A percentile compares a stretch with the other conserved stretches of the same genome.
Evolutionary conservation across 352 stramenopile genomes (phyloP).

Genomic region (Globisporangium middletonii): DNA sequence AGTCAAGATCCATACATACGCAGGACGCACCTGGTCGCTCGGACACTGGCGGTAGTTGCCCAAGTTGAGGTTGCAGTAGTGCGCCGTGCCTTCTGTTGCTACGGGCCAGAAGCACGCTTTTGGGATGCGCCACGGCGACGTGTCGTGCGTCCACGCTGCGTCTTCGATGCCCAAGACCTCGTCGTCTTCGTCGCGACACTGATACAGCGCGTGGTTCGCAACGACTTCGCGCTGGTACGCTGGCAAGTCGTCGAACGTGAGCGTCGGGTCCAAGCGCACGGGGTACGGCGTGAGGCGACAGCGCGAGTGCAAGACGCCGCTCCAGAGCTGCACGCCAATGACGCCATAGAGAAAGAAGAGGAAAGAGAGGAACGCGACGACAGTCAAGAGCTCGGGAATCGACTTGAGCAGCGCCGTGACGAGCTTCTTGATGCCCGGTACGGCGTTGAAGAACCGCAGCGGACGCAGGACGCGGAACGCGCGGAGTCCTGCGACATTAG

Average conservation of each 20-base stretch:
- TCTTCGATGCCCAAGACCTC: slow-evolving; percentile 26
- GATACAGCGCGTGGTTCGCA: slow-evolving; percentile 25
- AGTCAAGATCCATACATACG: background rate
- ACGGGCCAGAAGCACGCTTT: slow-evolving; percentile 88
- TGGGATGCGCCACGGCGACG: slow-evolving; percentile 39
- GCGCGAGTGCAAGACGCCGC: slow-evolving; percentile 48
- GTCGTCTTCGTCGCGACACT: slow-evolving; percentile 24
- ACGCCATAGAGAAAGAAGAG: slow-evolving; percentile 84
- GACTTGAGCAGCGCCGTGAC: slow-evolving; percentile 73
- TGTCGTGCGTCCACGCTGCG: slow-evolving; percentile 35
- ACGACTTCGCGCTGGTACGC: slow-evolving; percentile 27
- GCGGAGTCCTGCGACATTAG: slow-evolving; percentile 30
- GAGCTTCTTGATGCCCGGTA: slow-evolving; percentile 69
- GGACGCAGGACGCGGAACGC: slow-evolving; percentile 53
- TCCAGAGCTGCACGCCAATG: slow-evolving; percentile 78
- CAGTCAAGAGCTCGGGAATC: slow-evolving; percentile 69
- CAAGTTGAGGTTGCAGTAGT: slow-evolving; percentile 46
- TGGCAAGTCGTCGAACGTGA: slow-evolving; percentile 23
- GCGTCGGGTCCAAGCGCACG: slow-evolving; percentile 30
- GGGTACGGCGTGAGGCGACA: slow-evolving; percentile 70
- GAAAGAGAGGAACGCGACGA: slow-evolving; percentile 73
- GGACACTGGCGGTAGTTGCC: slow-evolving; percentile 36
- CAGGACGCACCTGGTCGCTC: slow-evolving; percentile 20
- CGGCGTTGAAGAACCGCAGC: slow-evolving; percentile 50
- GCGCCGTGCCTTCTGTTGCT: slow-evolving; percentile 47